Evolutionary conservation across 169 alveolate species (phyloP).

Genomic region (Babesia ovata): DNA sequence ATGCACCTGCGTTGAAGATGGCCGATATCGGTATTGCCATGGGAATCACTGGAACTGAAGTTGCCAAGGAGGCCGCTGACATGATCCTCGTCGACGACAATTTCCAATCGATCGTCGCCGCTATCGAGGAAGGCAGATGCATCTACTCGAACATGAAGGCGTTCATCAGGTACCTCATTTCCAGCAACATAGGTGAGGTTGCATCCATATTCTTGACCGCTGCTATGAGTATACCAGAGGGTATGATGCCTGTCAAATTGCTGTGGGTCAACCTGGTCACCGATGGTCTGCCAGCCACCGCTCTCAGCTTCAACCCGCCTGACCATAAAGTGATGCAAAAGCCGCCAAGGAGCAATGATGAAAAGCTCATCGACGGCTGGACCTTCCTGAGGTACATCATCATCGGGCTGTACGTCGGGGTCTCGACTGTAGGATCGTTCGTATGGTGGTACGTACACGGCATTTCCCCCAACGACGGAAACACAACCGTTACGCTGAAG

Average conservation of each 20-base stretch:
- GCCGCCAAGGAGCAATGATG: constrained; percentile 96
- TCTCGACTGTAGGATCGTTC: constrained; percentile 97
- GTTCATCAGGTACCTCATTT: constrained; percentile 95
- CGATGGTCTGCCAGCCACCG: constrained; percentile 99
- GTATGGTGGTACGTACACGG: constrained; percentile 92
- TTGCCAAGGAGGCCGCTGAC: constrained; percentile 99
- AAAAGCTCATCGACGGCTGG: constrained; percentile 92
- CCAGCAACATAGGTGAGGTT: constrained; percentile 99
- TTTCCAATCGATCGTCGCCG: constrained; percentile 98
- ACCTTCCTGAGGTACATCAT: constrained; percentile 91
- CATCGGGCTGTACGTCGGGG: constrained; percentile 97
- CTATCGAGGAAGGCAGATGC: constrained; percentile 98
- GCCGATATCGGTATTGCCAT: constrained; percentile 98
- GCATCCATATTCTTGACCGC: constrained; percentile 99
- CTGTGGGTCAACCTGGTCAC: constrained; percentile 99
- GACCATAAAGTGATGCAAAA: constrained; percentile 96
- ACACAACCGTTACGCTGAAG: constrained; percentile 88
- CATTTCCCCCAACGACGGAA: constrained; percentile 90
- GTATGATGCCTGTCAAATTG: constrained; percentile 97
- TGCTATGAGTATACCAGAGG: constrained; percentile 96
- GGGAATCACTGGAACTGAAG: constrained; percentile 99
- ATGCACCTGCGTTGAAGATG: constrained; percentile 99
- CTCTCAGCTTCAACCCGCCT: constrained; percentile 99
- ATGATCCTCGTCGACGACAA: constrained; percentile 99
- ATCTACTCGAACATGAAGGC: constrained; percentile 99